Conservation (phyloP, 164 flowering plant genomes). For the Berberis thunbergii region DNA sequence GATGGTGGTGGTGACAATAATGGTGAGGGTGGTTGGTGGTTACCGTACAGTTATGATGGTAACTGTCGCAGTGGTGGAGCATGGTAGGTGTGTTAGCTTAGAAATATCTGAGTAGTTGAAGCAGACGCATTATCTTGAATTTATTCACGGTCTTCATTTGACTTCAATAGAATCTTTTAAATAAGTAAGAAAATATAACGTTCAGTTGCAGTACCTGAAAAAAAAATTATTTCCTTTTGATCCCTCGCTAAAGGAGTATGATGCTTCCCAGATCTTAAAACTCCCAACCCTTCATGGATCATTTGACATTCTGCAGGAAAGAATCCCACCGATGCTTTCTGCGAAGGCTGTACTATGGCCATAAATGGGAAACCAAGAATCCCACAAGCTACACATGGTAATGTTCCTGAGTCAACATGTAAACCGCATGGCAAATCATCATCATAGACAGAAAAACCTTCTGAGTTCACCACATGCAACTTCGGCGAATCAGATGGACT, state of each 20-base stretch:
- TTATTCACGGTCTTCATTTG: too few relatives aligned
- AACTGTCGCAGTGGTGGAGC: too few relatives aligned
- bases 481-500: constrained; percentile 30
- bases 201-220: constrained; percentile 32
- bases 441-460: constrained; percentile 43
- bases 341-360: constrained; percentile 84
- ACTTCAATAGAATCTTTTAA: too few relatives aligned
- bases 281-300: constrained; percentile 11
- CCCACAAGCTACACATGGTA: constrained; percentile 96
- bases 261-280: constrained; percentile 10
- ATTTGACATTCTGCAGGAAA: constrained; percentile 18
- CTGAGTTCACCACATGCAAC: constrained; percentile 30
- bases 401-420: constrained; percentile 81
- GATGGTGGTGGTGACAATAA: too few relatives aligned
- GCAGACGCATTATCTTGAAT: too few relatives aligned
- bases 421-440: constrained; percentile 72
- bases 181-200: constrained; percentile 1
- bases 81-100: too few relatives aligned
- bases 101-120: too few relatives aligned
- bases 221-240: constrained; percentile 12
- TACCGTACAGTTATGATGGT: too few relatives aligned
- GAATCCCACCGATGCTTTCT: constrained; percentile 30
- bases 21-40: too few relatives aligned
- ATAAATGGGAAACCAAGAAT: constrained; percentile 95
- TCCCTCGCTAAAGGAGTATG: constrained; percentile 8